A percentile compares a stretch with the other conserved stretches of the same genome.
Conservation (phyloP, 2,329 filamentous ascomycete species). For the Tolypocladium ophioglossoides region DNA sequence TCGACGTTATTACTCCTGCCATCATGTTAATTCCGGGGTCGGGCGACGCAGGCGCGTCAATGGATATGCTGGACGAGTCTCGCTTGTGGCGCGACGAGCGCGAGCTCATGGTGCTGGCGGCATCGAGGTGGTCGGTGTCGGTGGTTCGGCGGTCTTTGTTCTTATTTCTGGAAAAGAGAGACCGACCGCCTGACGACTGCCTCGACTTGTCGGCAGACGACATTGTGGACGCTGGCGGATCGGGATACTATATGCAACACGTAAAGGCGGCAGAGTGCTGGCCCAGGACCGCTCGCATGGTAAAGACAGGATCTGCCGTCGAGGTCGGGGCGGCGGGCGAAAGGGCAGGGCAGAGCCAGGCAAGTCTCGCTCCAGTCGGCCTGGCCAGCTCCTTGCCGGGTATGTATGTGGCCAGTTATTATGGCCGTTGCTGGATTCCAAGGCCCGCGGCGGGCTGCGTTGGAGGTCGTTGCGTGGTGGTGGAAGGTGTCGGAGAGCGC, state of each 20-base stretch:
- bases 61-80: slow-evolving; percentile 60
- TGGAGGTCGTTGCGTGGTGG: background rate
- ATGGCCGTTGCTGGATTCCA: background rate
- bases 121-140: slow-evolving; percentile 49
- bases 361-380: background rate
- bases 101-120: slow-evolving; percentile 51
- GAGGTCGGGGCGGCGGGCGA: slow-evolving; percentile 2
- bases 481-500: background rate
- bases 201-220: slow-evolving; percentile 66
- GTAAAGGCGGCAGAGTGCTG: slow-evolving; percentile 22
- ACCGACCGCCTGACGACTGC: slow-evolving; percentile 65
- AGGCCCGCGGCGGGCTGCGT: background rate
- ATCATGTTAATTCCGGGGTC: slow-evolving; percentile 60
- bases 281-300: slow-evolving; percentile 30
- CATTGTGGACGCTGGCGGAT: slow-evolving; percentile 27
- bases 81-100: slow-evolving; percentile 66
- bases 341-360: background rate
- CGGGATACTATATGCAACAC: slow-evolving; percentile 17
- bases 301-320: slow-evolving; percentile 12
- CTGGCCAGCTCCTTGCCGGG: background rate
- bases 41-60: slow-evolving; percentile 56
- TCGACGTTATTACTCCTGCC: slow-evolving; percentile 75
- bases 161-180: slow-evolving; percentile 84
- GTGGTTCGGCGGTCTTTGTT: slow-evolving; percentile 58
- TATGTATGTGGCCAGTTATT: background rate